Percentiles rank a stretch among this genome's conserved stretches.
Conservation (phyloP, 2,329 filamentous ascomycete species). For the Ceratocystis alfenasii region DNA sequence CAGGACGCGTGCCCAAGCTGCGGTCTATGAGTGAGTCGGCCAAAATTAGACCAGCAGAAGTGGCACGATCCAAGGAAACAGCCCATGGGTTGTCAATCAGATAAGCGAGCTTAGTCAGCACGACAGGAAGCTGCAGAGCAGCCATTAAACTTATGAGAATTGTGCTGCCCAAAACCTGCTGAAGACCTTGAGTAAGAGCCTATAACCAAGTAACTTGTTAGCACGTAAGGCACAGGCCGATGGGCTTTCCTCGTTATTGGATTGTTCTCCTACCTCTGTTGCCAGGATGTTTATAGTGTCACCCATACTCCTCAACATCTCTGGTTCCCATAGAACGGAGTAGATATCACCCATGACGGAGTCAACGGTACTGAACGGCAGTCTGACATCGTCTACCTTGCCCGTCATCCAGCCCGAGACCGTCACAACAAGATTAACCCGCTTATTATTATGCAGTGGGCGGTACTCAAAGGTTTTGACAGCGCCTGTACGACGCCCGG, state of each 20-base stretch:
- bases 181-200: conserved; percentile 90
- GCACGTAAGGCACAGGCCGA: background rate
- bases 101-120: conserved; percentile 86
- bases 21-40: conserved; percentile 88
- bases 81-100: conserved; percentile 98
- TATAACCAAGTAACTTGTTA: conserved; percentile 29
- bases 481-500: conserved; percentile 75
- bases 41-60: conserved; percentile 76
- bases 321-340: conserved; percentile 92
- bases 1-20: conserved; percentile 78
- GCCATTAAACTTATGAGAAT: conserved; percentile 84
- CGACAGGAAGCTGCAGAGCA: conserved; percentile 79
- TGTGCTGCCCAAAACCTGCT: conserved; percentile 86
- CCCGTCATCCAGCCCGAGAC: conserved; percentile 98
- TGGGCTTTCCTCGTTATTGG: background rate
- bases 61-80: conserved; percentile 85
- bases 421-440: conserved; percentile 89
- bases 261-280: conserved; percentile 65
- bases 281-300: conserved; percentile 97
- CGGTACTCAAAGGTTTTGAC: conserved; percentile 96
- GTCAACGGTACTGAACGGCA: conserved; percentile 93
- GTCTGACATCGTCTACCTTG: conserved; percentile 87
- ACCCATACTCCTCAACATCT: conserved; percentile 96
- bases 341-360: conserved; percentile 98
- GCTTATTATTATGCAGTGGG: conserved; percentile 93